phyloP scores from a whole-genome alignment of 805 yeast genomes.

The Wickerhamiella brachini region DNA sequence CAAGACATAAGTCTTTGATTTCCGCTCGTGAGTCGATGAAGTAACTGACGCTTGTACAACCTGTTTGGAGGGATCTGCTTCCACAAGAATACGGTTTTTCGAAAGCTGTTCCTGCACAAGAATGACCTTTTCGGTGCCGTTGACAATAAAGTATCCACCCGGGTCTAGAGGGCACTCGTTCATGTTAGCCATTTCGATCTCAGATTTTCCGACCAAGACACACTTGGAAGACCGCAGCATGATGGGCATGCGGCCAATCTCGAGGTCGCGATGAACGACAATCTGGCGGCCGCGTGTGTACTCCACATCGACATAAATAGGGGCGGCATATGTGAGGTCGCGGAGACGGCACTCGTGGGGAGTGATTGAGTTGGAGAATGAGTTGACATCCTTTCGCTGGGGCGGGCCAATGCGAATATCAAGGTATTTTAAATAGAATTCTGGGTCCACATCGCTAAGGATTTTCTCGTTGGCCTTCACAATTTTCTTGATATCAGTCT shows the following conservation, averaged over 20 bases:
- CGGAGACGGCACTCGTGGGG: conserved; percentile 95
- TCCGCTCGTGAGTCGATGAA: conserved; percentile 94
- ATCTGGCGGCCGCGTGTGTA: conserved; percentile 91
- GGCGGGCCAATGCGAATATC: conserved; percentile 79
- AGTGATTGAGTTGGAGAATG: conserved; percentile 23
- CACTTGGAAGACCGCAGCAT: conserved; percentile 93
- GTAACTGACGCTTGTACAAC: conserved; percentile 97
- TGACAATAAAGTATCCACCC: conserved; percentile 95
- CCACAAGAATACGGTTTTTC: conserved; percentile 94
- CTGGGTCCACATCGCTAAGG: conserved; percentile 92
- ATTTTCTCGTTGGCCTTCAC: conserved; percentile 81
- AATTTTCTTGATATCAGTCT: conserved; percentile 82
- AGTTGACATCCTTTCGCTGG: conserved; percentile 25
- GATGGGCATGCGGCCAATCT: conserved; percentile 97
- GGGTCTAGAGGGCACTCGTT: conserved; percentile 97
- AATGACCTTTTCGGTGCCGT: conserved; percentile 96
- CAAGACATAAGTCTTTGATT: conserved; percentile 90
- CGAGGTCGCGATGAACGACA: conserved; percentile 77
- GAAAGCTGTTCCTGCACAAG: conserved; percentile 93
- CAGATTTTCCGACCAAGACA: conserved; percentile 64
- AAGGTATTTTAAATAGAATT: conserved; percentile 80
- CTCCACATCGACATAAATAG: conserved; percentile 91
- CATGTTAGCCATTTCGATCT: conserved; percentile 70
- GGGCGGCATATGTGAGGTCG: conserved; percentile 90
- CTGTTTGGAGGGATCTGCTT: conserved; percentile 87